phyloP scores from a whole-genome alignment of 2,329 filamentous ascomycete species.

The Diplodia scrobiculata region DNA sequence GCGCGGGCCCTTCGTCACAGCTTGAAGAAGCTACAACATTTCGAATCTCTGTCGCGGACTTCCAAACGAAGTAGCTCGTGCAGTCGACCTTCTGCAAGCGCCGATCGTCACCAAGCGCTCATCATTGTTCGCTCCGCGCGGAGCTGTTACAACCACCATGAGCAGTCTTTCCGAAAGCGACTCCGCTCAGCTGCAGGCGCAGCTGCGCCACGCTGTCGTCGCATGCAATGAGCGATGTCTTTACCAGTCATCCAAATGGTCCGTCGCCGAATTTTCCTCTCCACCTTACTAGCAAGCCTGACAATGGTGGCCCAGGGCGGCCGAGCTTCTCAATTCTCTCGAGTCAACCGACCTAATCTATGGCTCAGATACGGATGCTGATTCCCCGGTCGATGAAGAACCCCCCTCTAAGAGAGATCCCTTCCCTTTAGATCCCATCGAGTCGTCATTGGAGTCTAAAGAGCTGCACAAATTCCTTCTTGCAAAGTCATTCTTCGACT shows the following conservation, averaged over 20 bases:
- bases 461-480: conserved; percentile 84
- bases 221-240: conserved; percentile 93
- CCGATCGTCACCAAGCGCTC: background rate
- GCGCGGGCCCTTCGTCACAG: conserved; percentile 6
- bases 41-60: background rate
- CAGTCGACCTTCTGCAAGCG: background rate
- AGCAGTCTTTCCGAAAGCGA: conserved; percentile 47
- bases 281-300: conserved; percentile 19
- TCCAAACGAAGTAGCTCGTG: background rate
- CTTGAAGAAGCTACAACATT: background rate
- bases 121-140: background rate
- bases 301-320: conserved; percentile 65
- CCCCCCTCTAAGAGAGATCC: conserved; percentile 46
- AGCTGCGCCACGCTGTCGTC: conserved; percentile 80
- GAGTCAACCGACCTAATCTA: conserved; percentile 56
- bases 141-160: conserved; percentile 7
- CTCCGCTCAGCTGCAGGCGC: conserved; percentile 64
- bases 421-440: conserved; percentile 65
- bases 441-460: conserved; percentile 73
- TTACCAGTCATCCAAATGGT: conserved; percentile 98
- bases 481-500: conserved; percentile 93
- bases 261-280: conserved; percentile 30
- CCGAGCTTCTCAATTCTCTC: conserved; percentile 86
- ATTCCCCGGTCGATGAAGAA: conserved; percentile 61
- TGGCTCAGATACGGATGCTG: conserved; percentile 61